Evolutionary conservation across 140 eudicot species (phyloP).

Genomic region (Flaveria floridana): DNA sequence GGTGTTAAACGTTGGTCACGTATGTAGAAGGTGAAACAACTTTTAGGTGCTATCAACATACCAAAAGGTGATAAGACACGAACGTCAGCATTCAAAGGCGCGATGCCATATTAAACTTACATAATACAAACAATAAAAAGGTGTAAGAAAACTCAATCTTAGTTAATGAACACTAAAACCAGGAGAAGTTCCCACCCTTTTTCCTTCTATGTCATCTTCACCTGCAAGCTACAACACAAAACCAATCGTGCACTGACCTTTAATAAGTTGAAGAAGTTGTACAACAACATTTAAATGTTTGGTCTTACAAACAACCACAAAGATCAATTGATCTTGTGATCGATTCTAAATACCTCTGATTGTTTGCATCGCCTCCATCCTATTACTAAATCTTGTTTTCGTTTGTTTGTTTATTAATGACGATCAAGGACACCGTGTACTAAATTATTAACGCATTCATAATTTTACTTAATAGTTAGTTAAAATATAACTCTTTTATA

Average conservation of each 20-base stretch:
- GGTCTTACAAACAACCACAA: not conserved
- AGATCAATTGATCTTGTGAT: not conserved
- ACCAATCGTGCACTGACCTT: not conserved
- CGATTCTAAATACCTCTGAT: too few relatives aligned
- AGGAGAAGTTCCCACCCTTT: not conserved
- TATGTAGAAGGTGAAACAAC: too few relatives aligned
- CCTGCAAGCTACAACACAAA: not conserved
- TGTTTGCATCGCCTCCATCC: not conserved
- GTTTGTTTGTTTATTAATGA: not conserved
- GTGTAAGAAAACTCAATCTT: too few relatives aligned
- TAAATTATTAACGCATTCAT: not conserved
- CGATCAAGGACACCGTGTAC: not conserved
- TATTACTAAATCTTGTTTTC: not conserved
- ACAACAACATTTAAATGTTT: not conserved
- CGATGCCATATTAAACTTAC: not conserved
- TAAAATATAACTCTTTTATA: not conserved
- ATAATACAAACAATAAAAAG: not conserved
- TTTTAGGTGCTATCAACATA: too few relatives aligned
- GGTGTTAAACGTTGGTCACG: too few relatives aligned
- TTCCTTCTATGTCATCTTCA: not conserved
- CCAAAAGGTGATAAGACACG: too few relatives aligned
- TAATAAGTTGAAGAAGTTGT: not conserved
- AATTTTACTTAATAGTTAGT: not conserved
- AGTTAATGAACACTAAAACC: not conserved
- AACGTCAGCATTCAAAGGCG: too few relatives aligned